These are phyloP conservation scores for Dactylorhiza incarnata DNA, from an alignment of 106 monocot species.

Conservation along the genomic window DNA sequence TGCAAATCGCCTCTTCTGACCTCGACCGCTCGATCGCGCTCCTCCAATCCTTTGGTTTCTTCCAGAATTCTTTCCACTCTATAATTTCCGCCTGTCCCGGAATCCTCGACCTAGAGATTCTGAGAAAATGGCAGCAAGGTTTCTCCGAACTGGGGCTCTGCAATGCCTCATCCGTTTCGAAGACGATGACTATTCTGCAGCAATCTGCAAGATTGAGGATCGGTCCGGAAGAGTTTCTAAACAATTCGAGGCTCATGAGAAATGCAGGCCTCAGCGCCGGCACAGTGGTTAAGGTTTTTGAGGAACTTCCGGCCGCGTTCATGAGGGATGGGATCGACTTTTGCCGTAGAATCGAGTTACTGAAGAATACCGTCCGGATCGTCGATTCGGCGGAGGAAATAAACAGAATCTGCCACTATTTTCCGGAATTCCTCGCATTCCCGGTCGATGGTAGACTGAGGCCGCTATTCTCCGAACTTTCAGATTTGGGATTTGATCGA, in stretches of 20 bases:
- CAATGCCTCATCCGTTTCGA: background rate
- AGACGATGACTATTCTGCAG: slow-evolving; percentile 25
- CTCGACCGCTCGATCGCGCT: slow-evolving; percentile 16
- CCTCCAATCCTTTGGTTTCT: slow-evolving; percentile 20
- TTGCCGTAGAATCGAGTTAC: slow-evolving; percentile 22
- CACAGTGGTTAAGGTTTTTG: slow-evolving; percentile 28
- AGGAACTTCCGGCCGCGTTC: slow-evolving; percentile 22
- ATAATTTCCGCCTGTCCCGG: slow-evolving; percentile 14
- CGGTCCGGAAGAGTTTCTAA: slow-evolving; percentile 19
- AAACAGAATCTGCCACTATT: slow-evolving; percentile 23
- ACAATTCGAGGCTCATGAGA: slow-evolving; percentile 17
- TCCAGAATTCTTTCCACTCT: slow-evolving; percentile 17
- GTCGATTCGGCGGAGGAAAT: slow-evolving; percentile 18
- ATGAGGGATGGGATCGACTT: slow-evolving; percentile 18
- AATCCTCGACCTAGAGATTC: slow-evolving; percentile 17
- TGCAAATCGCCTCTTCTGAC: slow-evolving; percentile 2
- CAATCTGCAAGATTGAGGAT: slow-evolving; percentile 24
- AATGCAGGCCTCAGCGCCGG: slow-evolving; percentile 29
- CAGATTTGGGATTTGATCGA: slow-evolving; percentile 22
- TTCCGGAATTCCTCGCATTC: slow-evolving; percentile 34
- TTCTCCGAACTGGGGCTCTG: slow-evolving; percentile 19
- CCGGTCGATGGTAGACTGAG: slow-evolving; percentile 27
- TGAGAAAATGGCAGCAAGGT: slow-evolving; percentile 18
- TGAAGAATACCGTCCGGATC: slow-evolving; percentile 17
- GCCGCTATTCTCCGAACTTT: slow-evolving; percentile 53